Conservation (phyloP, 306 rosid genomes). For the Gynostemma pentaphyllum region DNA sequence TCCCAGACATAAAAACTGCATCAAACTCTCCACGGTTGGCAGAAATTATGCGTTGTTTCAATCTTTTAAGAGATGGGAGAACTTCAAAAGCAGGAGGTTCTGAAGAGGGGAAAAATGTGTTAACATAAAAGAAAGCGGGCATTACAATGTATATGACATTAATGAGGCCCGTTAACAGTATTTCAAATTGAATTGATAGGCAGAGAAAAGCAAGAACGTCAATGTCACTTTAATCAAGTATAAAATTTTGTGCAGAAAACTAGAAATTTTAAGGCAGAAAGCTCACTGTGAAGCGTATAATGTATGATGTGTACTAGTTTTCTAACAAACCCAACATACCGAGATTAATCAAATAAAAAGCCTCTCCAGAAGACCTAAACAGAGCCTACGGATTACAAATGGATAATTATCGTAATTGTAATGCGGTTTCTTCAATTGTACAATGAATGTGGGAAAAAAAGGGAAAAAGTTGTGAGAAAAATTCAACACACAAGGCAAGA, state of each 20-base stretch:
- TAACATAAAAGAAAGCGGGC: not conserved
- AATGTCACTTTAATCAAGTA: not conserved
- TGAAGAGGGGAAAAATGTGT: constrained; percentile 17
- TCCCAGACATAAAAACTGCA: constrained; percentile 96
- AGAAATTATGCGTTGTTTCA: constrained; percentile 70
- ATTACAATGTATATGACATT: not conserved
- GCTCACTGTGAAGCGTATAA: not conserved
- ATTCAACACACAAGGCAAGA: too few species aligned
- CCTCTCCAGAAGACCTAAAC: too few species aligned
- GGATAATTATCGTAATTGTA: too few species aligned
- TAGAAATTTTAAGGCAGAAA: not conserved
- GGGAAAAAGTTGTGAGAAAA: too few species aligned
- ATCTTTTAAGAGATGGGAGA: constrained; percentile 81
- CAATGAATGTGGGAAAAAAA: too few species aligned
- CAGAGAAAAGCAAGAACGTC: not conserved
- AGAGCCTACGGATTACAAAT: too few species aligned
- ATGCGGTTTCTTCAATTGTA: too few species aligned
- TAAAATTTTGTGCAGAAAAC: not conserved
- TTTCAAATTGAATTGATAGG: not conserved
- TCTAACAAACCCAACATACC: not conserved
- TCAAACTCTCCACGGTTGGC: constrained; percentile 79
- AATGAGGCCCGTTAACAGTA: not conserved
- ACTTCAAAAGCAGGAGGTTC: constrained; percentile 95
- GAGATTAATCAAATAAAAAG: too few species aligned
- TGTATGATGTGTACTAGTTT: not conserved